Evolutionary conservation across 352 stramenopile genomes (phyloP).

Genomic region (Phytopythium cucurbitacearum): DNA sequence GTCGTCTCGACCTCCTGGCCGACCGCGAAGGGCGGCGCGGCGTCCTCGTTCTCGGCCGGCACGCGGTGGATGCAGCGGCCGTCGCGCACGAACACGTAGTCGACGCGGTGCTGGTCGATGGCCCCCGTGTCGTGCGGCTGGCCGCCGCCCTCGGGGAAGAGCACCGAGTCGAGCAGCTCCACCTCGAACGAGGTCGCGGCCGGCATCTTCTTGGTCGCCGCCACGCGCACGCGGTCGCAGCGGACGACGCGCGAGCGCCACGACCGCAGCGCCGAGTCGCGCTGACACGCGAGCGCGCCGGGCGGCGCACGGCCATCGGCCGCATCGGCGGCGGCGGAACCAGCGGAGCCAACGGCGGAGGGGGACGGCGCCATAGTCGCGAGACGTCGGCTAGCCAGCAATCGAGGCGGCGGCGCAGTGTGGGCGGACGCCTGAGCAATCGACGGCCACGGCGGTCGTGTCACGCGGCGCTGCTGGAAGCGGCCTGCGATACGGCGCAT

Average conservation of each 20-base stretch:
- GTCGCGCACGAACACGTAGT: conserved; percentile 62
- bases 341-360: background rate
- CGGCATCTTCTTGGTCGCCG: conserved; percentile 30
- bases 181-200: conserved; percentile 46
- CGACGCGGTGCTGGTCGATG: conserved; percentile 40
- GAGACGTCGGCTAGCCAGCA: no score
- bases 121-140: conserved; percentile 82
- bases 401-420: no score
- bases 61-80: conserved; percentile 64
- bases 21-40: conserved; percentile 24
- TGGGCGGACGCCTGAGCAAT: no score
- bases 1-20: conserved; percentile 45
- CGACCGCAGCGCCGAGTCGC: conserved; percentile 54
- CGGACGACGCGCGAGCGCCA: conserved; percentile 43
- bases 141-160: conserved; percentile 85
- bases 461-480: no score
- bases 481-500: no score
- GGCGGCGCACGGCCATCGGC: conserved; percentile 20
- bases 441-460: no score
- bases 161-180: conserved; percentile 71
- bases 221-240: conserved; percentile 21
- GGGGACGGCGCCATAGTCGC: background rate
- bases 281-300: conserved; percentile 56
- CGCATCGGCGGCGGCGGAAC: background rate
- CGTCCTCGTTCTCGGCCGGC: conserved; percentile 12